phyloP scores from a whole-genome alignment of 768 basidiomycete genomes.

The Wakefieldia striispora region DNA sequence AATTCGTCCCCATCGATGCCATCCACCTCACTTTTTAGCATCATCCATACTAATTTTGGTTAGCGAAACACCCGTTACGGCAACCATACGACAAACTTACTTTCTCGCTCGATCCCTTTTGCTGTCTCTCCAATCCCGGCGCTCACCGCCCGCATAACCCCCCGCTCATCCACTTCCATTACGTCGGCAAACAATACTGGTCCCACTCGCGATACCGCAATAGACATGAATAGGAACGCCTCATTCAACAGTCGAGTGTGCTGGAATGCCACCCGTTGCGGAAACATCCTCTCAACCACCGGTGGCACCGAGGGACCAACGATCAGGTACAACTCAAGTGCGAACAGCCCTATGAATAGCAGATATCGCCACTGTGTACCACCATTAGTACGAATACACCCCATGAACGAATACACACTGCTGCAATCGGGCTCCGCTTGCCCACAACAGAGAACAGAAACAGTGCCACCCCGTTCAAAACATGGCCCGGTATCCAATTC shows the following conservation, averaged over 20 bases:
- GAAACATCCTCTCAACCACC: slow-evolving; percentile 49
- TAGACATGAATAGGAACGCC: slow-evolving; percentile 68
- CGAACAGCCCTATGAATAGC: slow-evolving; percentile 59
- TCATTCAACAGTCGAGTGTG: slow-evolving; percentile 78
- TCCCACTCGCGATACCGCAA: slow-evolving; percentile 68
- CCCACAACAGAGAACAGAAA: slow-evolving; percentile 64
- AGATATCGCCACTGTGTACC: slow-evolving; percentile 72
- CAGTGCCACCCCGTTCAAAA: slow-evolving; percentile 55
- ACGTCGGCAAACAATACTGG: slow-evolving; percentile 58
- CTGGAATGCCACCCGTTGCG: slow-evolving; percentile 67
- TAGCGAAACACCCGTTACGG: not conserved
- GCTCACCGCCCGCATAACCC: slow-evolving; percentile 36
- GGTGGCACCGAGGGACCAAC: slow-evolving; percentile 42
- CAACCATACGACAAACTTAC: slow-evolving; percentile 32
- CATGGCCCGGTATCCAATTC: slow-evolving; percentile 63
- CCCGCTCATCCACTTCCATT: slow-evolving; percentile 27
- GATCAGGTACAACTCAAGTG: slow-evolving; percentile 63
- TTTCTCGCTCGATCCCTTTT: slow-evolving; percentile 52
- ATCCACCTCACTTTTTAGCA: slow-evolving; percentile 54
- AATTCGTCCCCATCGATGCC: slow-evolving; percentile 41
- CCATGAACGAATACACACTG: slow-evolving; percentile 46
- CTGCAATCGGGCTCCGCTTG: slow-evolving; percentile 55
- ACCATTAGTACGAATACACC: slow-evolving; percentile 15
- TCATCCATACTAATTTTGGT: slow-evolving; percentile 41
- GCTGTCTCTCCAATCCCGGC: slow-evolving; percentile 43